These are phyloP conservation scores for Silene conica DNA, from an alignment of 148 eudicot genomes.

Conservation along the genomic window DNA sequence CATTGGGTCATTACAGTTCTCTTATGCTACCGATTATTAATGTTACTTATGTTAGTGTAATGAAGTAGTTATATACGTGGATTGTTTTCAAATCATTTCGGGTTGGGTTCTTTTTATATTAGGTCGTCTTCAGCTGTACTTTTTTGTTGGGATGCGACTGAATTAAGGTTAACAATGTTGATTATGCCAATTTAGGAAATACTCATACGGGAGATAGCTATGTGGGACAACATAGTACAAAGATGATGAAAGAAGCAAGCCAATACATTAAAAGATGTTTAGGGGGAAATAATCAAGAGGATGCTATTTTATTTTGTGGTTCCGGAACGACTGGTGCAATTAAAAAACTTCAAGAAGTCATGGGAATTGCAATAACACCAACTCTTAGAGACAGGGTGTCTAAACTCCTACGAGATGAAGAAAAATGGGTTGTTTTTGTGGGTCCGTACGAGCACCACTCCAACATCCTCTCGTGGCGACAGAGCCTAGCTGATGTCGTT, in stretches of 20 bases:
- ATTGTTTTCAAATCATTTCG: too few species aligned
- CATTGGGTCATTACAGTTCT: too few species aligned
- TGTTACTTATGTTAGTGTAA: too few species aligned
- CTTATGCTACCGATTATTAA: too few species aligned
- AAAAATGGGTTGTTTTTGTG: conserved; percentile 69
- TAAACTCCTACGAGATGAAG: conserved; percentile 23
- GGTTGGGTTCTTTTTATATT: too few species aligned
- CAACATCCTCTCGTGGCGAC: conserved; percentile 68
- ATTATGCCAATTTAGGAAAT: conserved; percentile 35
- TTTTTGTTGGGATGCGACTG: background rate
- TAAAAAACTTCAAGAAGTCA: conserved; percentile 64
- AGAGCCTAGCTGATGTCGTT: conserved; percentile 64
- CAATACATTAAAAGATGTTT: conserved; percentile 49
- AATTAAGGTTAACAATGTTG: background rate
- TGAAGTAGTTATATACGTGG: too few species aligned
- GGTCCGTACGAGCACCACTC: conserved; percentile 82
- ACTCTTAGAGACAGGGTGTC: conserved; percentile 33
- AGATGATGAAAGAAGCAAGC: conserved; percentile 42
- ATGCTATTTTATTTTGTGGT: conserved; percentile 55
- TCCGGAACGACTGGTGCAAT: conserved; percentile 66
- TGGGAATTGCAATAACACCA: conserved; percentile 47
- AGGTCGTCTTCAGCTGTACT: too few species aligned
- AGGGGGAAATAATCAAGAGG: conserved; percentile 38
- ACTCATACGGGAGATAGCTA: conserved; percentile 60
- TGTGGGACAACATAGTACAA: conserved; percentile 50